These are phyloP conservation scores for Ustilago cynodontis DNA, from an alignment of 1,284 basidiomycete species.

Conservation along the genomic window DNA sequence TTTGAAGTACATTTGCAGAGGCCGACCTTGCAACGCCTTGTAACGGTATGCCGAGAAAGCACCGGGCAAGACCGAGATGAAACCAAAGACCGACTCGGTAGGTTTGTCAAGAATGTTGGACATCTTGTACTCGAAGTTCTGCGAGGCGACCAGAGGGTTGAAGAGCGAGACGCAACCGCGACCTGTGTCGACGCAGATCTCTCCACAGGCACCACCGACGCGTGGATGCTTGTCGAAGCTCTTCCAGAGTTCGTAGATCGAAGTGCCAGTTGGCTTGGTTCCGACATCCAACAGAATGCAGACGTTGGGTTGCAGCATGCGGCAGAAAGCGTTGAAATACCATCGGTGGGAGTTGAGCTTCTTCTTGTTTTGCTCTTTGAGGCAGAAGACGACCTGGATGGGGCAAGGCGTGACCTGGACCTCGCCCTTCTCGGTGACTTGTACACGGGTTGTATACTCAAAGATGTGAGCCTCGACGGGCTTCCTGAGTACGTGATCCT, in stretches of 20 bases:
- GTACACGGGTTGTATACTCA: conserved; percentile 94
- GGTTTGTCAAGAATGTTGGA: conserved; percentile 72
- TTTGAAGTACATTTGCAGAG: conserved; percentile 92
- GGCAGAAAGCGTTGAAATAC: conserved; percentile 70
- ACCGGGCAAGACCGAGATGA: conserved; percentile 91
- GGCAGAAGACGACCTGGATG: conserved; percentile 71
- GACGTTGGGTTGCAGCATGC: conserved; percentile 78
- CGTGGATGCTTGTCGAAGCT: conserved; percentile 95
- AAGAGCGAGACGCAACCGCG: conserved; percentile 75
- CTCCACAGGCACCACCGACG: conserved; percentile 94
- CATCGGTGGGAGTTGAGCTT: conserved; percentile 67
- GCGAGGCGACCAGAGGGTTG: conserved; percentile 79
- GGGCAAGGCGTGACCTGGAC: conserved; percentile 63
- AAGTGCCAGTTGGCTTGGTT: conserved; percentile 78
- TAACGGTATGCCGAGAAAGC: conserved; percentile 86
- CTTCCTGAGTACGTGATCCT: conserved; percentile 86
- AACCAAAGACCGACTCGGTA: conserved; percentile 81
- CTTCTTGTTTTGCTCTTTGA: conserved; percentile 68
- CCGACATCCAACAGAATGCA: conserved; percentile 95
- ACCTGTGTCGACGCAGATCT: conserved; percentile 91
- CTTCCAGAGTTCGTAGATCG: conserved; percentile 95
- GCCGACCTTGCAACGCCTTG: conserved; percentile 85
- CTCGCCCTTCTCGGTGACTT: conserved; percentile 86
- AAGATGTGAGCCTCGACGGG: conserved; percentile 93
- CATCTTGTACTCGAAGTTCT: conserved; percentile 70